Evolutionary conservation across 768 basidiomycete species (phyloP).

Genomic region (Dioszegia aurantiaca): DNA sequence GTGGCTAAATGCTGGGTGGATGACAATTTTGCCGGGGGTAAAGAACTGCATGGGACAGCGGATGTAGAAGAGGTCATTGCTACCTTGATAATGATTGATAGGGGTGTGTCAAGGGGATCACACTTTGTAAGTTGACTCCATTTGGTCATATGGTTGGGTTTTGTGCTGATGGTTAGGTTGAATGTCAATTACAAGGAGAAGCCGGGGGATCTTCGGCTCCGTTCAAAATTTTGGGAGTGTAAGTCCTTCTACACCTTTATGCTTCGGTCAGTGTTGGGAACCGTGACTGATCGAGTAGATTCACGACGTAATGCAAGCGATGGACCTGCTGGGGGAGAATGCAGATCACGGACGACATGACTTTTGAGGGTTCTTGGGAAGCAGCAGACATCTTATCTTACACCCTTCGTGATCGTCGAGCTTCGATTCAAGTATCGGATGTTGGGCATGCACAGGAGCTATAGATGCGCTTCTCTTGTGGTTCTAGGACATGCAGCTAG

Average conservation of each 20-base stretch:
- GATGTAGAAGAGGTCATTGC: constrained; percentile 64
- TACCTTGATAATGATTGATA: constrained; percentile 81
- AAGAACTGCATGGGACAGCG: constrained; percentile 72
- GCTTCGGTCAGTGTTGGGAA: neutral
- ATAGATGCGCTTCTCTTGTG: too few relatives aligned
- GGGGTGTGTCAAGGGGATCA: constrained; percentile 74
- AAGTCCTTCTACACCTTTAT: constrained; percentile 58
- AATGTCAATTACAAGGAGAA: constrained; percentile 82
- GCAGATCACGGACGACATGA: neutral
- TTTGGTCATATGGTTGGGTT: neutral
- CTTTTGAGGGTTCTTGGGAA: too few relatives aligned
- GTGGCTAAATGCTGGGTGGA: constrained; percentile 94
- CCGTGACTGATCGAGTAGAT: constrained; percentile 15
- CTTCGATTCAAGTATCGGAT: too few relatives aligned
- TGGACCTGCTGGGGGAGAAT: neutral
- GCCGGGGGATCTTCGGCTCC: constrained; percentile 73
- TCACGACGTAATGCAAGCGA: constrained; percentile 25
- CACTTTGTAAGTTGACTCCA: constrained; percentile 61
- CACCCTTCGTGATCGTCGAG: too few relatives aligned
- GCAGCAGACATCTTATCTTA: too few relatives aligned
- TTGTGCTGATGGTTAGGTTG: constrained; percentile 56
- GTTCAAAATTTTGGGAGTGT: constrained; percentile 91
- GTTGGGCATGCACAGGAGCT: too few relatives aligned
- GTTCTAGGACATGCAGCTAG: too few relatives aligned
- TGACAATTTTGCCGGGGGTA: constrained; percentile 79